Evolutionary conservation across 108 stramenopile species (phyloP).

Genomic region (Nitzschia sp.): DNA sequence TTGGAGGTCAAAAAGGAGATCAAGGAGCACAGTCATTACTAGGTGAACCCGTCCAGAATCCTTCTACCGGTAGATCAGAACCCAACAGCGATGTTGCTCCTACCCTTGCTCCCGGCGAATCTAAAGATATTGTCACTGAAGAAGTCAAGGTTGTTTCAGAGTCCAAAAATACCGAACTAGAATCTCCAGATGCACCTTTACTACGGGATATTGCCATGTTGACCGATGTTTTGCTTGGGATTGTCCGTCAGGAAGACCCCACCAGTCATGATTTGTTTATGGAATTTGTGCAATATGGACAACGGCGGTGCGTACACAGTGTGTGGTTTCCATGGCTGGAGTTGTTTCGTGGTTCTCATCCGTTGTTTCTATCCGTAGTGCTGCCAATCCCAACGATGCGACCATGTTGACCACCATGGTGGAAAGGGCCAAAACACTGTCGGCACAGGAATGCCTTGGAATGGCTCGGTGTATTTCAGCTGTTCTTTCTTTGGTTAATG

Average conservation of each 20-base stretch:
- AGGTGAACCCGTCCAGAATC: too few species aligned
- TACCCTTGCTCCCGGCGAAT: too few species aligned
- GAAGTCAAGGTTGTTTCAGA: too few species aligned
- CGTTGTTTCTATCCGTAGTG: conserved; percentile 13
- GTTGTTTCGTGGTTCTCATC: not conserved
- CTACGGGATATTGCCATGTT: conserved; percentile 71
- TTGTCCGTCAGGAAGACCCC: conserved; percentile 65
- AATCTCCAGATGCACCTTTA: conserved; percentile 39
- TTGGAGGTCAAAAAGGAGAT: too few species aligned
- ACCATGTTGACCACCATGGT: conserved; percentile 64
- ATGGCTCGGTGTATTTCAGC: conserved; percentile 70
- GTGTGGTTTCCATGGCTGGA: too few species aligned
- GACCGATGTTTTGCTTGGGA: conserved; percentile 65
- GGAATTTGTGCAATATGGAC: conserved; percentile 59
- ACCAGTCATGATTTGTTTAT: conserved; percentile 64
- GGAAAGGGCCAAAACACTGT: conserved; percentile 46
- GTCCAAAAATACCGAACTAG: not conserved
- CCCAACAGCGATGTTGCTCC: too few species aligned
- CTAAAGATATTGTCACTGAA: too few species aligned
- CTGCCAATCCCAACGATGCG: conserved; percentile 44
- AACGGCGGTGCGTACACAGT: conserved; percentile 39
- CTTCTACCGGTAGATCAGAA: too few species aligned
- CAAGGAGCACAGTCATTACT: too few species aligned
- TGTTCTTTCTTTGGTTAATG: conserved; percentile 77
- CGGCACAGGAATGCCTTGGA: conserved; percentile 63